Conservation (phyloP, 108 stramenopile genomes). For the Conticribra guillardii region DNA sequence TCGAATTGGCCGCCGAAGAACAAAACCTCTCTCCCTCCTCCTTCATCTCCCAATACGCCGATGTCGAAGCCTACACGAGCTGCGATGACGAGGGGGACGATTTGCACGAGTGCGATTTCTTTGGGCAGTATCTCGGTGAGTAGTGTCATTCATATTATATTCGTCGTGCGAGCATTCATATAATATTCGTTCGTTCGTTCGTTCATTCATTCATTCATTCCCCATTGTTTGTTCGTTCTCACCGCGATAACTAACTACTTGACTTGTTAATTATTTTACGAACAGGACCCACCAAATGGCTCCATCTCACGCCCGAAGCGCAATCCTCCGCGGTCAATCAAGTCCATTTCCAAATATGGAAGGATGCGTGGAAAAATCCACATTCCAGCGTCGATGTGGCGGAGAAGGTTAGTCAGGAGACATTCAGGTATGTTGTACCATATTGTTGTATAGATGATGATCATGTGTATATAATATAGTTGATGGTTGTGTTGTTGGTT, state of each 20-base stretch:
- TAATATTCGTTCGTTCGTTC: too few relatives aligned
- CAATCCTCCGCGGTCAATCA: conserved; percentile 4
- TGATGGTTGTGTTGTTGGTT: too few relatives aligned
- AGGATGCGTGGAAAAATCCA: conserved; percentile 43
- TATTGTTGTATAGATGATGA: too few relatives aligned
- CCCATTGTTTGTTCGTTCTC: too few relatives aligned
- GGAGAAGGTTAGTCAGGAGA: conserved; percentile 37
- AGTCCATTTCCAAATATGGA: conserved; percentile 40
- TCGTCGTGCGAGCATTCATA: too few relatives aligned
- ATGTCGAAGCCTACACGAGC: conserved; percentile 43
- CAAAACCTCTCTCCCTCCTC: not conserved
- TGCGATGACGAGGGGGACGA: conserved; percentile 49
- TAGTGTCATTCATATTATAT: not conserved
- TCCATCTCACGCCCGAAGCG: conserved; percentile 32
- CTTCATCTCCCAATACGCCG: conserved; percentile 23
- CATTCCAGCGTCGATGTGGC: conserved; percentile 37
- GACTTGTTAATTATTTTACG: not conserved
- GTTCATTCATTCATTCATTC: too few relatives aligned
- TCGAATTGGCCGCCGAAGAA: conserved; percentile 36
- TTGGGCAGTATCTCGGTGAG: conserved; percentile 28
- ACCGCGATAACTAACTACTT: not conserved
- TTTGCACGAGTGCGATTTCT: conserved; percentile 47
- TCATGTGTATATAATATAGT: too few relatives aligned
- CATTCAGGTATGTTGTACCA: conserved; percentile 23
- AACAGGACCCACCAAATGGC: conserved; percentile 48